phyloP scores from a whole-genome alignment of 371 early-diverging fungal species.

The Haplosporangium sp. region DNA sequence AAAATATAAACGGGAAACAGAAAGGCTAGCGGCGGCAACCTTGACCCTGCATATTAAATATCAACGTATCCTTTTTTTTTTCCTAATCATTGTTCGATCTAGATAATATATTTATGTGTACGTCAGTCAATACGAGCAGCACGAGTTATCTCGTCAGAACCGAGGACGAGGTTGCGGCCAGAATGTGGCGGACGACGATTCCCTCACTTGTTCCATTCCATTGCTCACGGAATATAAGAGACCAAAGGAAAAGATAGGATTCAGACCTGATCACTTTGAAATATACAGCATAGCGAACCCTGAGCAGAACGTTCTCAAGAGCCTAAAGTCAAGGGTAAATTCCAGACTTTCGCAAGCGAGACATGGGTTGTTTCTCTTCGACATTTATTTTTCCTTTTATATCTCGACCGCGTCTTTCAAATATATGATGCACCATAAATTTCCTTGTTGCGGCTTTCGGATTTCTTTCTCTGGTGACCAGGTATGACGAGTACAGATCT shows the following conservation, averaged over 20 bases:
- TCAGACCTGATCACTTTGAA: background rate
- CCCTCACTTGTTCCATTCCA: conserved; percentile 48
- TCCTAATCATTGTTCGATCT: background rate
- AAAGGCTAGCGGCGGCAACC: background rate
- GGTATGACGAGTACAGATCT: conserved; percentile 14
- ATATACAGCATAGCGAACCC: background rate
- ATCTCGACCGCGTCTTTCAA: background rate
- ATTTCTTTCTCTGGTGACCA: conserved; percentile 86
- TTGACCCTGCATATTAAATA: background rate
- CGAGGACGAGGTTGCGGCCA: conserved; percentile 45
- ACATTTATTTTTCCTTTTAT: too few relatives aligned
- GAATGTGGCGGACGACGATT: conserved; percentile 50
- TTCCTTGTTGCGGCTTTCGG: conserved; percentile 75
- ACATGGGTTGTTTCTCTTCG: too few relatives aligned
- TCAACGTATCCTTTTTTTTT: background rate
- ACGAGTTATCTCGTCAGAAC: conserved; percentile 45
- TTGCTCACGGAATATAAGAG: conserved; percentile 38
- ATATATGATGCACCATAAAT: conserved; percentile 26
- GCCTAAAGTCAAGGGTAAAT: too few relatives aligned
- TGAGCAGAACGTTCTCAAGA: too few relatives aligned
- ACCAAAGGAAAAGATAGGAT: conserved; percentile 14
- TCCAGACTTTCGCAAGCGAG: too few relatives aligned
- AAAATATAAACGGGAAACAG: background rate
- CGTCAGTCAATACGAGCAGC: conserved; percentile 49
- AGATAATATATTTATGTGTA: conserved; percentile 53